phyloP scores from a whole-genome alignment of 108 stramenopile genomes.

The Fistulifera solaris region DNA sequence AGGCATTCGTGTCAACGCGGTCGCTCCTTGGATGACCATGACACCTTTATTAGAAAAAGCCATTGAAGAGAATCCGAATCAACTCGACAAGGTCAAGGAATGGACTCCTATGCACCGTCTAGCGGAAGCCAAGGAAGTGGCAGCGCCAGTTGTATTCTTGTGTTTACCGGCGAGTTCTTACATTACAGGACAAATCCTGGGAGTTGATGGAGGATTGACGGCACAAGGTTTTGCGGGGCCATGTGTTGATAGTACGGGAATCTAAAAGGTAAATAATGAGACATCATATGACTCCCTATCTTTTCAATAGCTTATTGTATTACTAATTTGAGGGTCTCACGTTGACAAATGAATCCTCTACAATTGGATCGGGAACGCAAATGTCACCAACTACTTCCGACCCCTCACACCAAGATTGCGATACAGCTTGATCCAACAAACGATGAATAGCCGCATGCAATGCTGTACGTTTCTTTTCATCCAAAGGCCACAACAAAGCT shows the following conservation, averaged over 20 bases:
- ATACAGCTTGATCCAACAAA: slow-evolving; percentile 2
- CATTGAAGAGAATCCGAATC: slow-evolving; percentile 35
- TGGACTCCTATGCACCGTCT: slow-evolving; percentile 73
- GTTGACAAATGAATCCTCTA: not conserved
- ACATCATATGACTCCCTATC: too few relatives aligned
- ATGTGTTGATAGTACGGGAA: slow-evolving; percentile 15
- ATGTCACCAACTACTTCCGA: slow-evolving; percentile 16
- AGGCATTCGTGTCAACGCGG: slow-evolving; percentile 81
- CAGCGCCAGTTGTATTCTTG: slow-evolving; percentile 82
- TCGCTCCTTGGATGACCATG: slow-evolving; percentile 84
- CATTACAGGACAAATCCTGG: slow-evolving; percentile 93
- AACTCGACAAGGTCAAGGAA: slow-evolving; percentile 47
- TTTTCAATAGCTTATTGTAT: too few relatives aligned
- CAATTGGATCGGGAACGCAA: not conserved
- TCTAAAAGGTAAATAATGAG: too few relatives aligned
- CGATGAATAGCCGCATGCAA: not conserved
- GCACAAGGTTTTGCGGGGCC: slow-evolving; percentile 73
- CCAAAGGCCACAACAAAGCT: slow-evolving; percentile 60
- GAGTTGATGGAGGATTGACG: slow-evolving; percentile 88
- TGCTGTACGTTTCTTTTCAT: slow-evolving; percentile 9
- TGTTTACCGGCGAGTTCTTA: slow-evolving; percentile 83
- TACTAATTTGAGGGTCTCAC: not conserved
- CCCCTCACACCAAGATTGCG: not conserved
- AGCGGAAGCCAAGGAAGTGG: slow-evolving; percentile 60
- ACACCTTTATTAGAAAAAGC: slow-evolving; percentile 77